Evolutionary conservation across 129 eudicot genomes (phyloP).

Genomic region (Cynara cardunculus): DNA sequence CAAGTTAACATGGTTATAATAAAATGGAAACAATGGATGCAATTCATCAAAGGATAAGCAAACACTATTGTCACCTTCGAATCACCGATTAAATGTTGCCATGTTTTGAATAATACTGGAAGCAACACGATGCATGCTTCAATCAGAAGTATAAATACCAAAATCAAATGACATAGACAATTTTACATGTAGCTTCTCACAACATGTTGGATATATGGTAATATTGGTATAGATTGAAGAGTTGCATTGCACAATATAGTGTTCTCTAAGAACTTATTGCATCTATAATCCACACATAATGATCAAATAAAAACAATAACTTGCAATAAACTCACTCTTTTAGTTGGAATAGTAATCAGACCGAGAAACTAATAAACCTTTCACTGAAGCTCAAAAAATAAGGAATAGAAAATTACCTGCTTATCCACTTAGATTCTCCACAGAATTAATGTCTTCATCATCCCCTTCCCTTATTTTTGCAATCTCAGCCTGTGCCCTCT

Average conservation of each 20-base stretch:
- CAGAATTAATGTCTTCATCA: conserved; percentile 46
- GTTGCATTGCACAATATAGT: background rate
- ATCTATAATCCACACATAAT: background rate
- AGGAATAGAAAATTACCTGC: conserved; percentile 17
- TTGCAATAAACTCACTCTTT: background rate
- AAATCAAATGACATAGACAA: background rate
- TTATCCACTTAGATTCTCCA: conserved; percentile 53
- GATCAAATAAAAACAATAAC: background rate
- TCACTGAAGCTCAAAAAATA: background rate
- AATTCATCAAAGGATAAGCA: background rate
- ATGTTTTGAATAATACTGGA: background rate
- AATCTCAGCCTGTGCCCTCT: conserved; percentile 76
- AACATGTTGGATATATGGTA: background rate
- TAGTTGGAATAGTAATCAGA: background rate
- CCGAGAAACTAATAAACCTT: background rate
- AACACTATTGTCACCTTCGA: background rate
- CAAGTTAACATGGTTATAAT: background rate
- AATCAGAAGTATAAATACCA: background rate
- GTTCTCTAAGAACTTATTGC: background rate
- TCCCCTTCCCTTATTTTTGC: conserved; percentile 62
- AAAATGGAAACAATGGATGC: background rate
- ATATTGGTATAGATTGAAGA: background rate
- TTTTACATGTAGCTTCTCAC: background rate
- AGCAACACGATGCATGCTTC: background rate
- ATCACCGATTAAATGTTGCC: background rate